Percentiles rank a stretch among this genome's conserved stretches.
Conservation (phyloP, 257 asterid species). For the Gentiana straminea region DNA sequence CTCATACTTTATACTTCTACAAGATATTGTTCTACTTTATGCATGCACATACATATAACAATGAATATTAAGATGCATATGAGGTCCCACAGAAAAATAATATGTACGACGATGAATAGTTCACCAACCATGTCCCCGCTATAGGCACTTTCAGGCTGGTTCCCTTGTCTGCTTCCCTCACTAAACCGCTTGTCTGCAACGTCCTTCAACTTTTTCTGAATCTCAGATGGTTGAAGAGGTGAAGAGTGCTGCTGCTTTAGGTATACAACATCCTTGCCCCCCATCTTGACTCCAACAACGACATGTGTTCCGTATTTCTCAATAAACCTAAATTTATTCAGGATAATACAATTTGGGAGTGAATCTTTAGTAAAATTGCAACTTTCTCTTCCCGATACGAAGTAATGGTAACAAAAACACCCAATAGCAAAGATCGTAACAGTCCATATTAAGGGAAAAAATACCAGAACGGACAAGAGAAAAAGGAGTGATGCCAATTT, state of each 20-base stretch:
- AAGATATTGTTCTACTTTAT: no score
- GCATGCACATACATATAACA: not conserved
- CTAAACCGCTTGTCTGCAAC: conserved; percentile 66
- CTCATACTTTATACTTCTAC: no score
- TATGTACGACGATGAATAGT: not conserved
- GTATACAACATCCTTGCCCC: conserved; percentile 65
- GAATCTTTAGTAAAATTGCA: conserved; percentile 1
- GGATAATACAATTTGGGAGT: not conserved
- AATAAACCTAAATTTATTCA: conserved; percentile 39
- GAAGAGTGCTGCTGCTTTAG: conserved; percentile 62
- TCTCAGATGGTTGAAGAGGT: conserved; percentile 48
- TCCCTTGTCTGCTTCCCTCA: conserved; percentile 31
- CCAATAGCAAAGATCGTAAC: not conserved
- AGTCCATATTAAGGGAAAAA: not conserved
- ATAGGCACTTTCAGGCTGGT: conserved; percentile 21
- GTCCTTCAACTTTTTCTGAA: conserved; percentile 58
- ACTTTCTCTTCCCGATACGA: not conserved
- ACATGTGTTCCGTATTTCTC: conserved; percentile 75
- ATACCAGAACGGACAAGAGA: no score
- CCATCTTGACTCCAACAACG: conserved; percentile 79
- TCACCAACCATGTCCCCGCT: conserved; percentile 38
- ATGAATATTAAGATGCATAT: not conserved
- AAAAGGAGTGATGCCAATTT: no score
- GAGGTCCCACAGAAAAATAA: not conserved
- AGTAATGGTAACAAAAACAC: not conserved